phyloP scores from a whole-genome alignment of 352 stramenopile genomes.

The Phytophthora pini region DNA sequence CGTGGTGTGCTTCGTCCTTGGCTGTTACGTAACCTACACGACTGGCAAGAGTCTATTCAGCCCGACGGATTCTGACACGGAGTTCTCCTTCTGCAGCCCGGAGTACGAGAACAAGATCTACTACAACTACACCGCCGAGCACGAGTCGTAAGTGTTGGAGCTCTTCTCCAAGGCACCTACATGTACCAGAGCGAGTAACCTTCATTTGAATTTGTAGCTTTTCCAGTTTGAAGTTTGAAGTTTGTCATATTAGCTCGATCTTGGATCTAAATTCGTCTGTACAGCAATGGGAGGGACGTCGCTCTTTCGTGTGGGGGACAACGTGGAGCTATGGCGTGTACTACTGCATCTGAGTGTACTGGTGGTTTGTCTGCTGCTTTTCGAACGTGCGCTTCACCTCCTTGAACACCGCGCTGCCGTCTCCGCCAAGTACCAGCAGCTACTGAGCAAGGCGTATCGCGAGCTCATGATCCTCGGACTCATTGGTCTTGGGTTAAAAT shows the following conservation, averaged over 20 bases:
- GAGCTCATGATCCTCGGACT: constrained; percentile 69
- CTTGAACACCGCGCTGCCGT: constrained; percentile 42
- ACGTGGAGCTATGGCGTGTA: constrained; percentile 58
- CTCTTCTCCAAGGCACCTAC: background rate
- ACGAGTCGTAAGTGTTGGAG: constrained; percentile 12
- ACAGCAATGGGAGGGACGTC: constrained; percentile 15
- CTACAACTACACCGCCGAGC: constrained; percentile 38
- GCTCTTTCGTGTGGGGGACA: constrained; percentile 48
- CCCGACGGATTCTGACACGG: constrained; percentile 9
- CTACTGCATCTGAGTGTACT: constrained; percentile 53
- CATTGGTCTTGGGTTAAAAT: constrained; percentile 53
- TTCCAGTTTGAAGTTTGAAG: background rate
- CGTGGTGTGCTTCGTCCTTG: constrained; percentile 24
- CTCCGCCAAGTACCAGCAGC: constrained; percentile 62
- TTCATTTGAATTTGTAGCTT: background rate
- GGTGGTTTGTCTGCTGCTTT: constrained; percentile 45
- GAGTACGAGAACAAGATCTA: constrained; percentile 47
- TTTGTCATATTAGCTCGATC: too few species aligned
- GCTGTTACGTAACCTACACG: constrained; percentile 32
- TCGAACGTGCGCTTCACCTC: constrained; percentile 50
- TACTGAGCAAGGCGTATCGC: constrained; percentile 64
- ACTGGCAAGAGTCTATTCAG: constrained; percentile 29
- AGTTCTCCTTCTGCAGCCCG: constrained; percentile 35
- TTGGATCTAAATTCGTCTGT: too few species aligned
- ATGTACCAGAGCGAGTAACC: background rate